Evolutionary conservation across 805 yeast genomes (phyloP).

Genomic region (Starmerella vaccinii): DNA sequence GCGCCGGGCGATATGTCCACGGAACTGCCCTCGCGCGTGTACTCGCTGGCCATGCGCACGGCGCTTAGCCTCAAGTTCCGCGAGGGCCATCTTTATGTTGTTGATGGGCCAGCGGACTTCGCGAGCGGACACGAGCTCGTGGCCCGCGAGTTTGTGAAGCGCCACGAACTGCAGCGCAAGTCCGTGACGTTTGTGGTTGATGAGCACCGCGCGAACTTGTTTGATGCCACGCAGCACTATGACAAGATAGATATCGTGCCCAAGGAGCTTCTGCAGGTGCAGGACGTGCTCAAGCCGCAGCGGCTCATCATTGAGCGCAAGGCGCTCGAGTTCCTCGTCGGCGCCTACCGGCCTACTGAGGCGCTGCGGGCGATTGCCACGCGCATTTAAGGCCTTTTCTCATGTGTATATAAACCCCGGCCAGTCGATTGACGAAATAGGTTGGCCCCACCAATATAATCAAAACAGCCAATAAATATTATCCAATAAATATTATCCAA

Average conservation of each 20-base stretch:
- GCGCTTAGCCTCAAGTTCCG: constrained; percentile 77
- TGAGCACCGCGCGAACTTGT: constrained; percentile 49
- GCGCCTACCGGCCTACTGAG: constrained; percentile 12
- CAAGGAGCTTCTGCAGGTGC: constrained; percentile 70
- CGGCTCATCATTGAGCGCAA: constrained; percentile 60
- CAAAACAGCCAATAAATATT: neutral
- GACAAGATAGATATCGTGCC: constrained; percentile 53
- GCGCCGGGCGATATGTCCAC: constrained; percentile 89
- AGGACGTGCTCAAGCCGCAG: constrained; percentile 72
- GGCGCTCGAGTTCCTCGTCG: constrained; percentile 54
- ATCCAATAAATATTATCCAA: neutral
- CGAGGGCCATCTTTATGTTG: constrained; percentile 56
- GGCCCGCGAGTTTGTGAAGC: constrained; percentile 43
- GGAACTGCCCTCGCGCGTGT: constrained; percentile 60
- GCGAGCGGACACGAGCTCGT: constrained; percentile 34
- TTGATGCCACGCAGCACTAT: constrained; percentile 45
- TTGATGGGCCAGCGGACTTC: constrained; percentile 45
- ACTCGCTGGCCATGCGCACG: constrained; percentile 63
- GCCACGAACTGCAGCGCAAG: constrained; percentile 27
- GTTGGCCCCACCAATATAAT: too few relatives aligned
- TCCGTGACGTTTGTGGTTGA: constrained; percentile 56
- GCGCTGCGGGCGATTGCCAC: constrained; percentile 12
- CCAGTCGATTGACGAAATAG: too few relatives aligned
- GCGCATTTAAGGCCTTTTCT: neutral
- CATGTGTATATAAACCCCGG: neutral